Conservation (phyloP, 2,329 filamentous ascomycete genomes). For the Cladosporium sp. region DNA sequence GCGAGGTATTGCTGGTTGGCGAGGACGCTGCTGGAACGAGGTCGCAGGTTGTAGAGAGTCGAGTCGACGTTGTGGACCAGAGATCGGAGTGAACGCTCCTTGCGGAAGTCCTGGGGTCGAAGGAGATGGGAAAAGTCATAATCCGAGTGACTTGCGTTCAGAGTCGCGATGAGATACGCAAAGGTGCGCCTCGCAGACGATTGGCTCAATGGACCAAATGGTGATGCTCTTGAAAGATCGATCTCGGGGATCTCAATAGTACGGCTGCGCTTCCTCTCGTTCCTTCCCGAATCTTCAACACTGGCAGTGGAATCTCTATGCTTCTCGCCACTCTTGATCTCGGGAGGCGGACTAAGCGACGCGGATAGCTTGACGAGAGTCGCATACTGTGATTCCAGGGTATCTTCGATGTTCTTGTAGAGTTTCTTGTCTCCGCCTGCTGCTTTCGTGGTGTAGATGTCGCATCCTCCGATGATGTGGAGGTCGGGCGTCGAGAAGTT, state of each 20-base stretch:
- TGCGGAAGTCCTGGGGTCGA: constrained; percentile 82
- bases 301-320: constrained; percentile 59
- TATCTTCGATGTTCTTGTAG: constrained; percentile 91
- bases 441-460: constrained; percentile 96
- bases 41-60: constrained; percentile 80
- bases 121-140: constrained; percentile 96
- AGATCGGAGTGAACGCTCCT: constrained; percentile 71
- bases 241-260: constrained; percentile 31
- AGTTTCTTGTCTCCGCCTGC: constrained; percentile 94
- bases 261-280: constrained; percentile 29
- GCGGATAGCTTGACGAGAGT: constrained; percentile 81
- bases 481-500: constrained; percentile 95
- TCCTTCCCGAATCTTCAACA: constrained; percentile 24
- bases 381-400: constrained; percentile 86
- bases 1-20: constrained; percentile 21
- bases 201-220: constrained; percentile 87
- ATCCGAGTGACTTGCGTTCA: constrained; percentile 93
- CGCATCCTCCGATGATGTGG: constrained; percentile 87
- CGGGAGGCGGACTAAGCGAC: constrained; percentile 71
- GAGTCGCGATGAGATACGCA: constrained; percentile 90
- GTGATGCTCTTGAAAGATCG: constrained; percentile 79
- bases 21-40: constrained; percentile 34
- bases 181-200: constrained; percentile 86
- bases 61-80: constrained; percentile 87
- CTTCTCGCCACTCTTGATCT: constrained; percentile 8